Base-by-base conservation (phyloP, 1,284 basidiomycete species). In the Fistulinella cinereoalba region DNA sequence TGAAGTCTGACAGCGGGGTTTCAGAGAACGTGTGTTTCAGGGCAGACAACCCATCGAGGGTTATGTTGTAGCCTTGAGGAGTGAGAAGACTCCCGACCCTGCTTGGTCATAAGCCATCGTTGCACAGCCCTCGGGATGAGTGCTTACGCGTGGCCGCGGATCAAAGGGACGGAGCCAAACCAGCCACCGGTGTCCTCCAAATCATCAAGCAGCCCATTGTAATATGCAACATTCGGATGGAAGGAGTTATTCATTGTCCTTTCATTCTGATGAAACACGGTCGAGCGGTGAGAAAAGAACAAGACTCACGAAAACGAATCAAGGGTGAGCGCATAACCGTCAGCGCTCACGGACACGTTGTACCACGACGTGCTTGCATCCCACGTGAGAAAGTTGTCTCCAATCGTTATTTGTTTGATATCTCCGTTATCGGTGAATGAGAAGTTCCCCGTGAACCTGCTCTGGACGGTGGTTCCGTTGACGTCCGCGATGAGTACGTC, bases 21-120 rank as follows among this genome's bases (percentile, higher is more conserved):
- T 47, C 28, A 18, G 54, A 55, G 50, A 56, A 56, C 21, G 41
- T 50, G 22, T 56, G 53, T 18, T 40, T 46, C 34, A 52, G 21
- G n/a, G 37, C 32, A 6, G 39, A 36, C 15, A 55, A 46, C 1
- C 53, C 53, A 3, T 29, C 27, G 19, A 55, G 32, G 4, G 38
- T 6, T 18, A 49, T 37, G n/a, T 22, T 49, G 16, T 44, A 37
- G 4, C 37, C 27, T 1, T 21, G 8, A 15, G 52, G 52, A 5
- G 43, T 49, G 15, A 15, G 7, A 6, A 55, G 36, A 32, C 15
- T 41, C 13, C 54, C 53, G 7, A 15, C 4, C 1, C 47, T 47
- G 31, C n/a, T 15, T 5, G 24, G 15, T 18, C 3, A n/a, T 51
- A 6, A 45, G 40, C 13, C 9, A 10, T 24, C 4, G 18, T 21